Percentiles rank a stretch among this genome's conserved stretches.
phyloP scores from a whole-genome alignment of 1,284 basidiomycete genomes.

The Athelia psychrophila region DNA sequence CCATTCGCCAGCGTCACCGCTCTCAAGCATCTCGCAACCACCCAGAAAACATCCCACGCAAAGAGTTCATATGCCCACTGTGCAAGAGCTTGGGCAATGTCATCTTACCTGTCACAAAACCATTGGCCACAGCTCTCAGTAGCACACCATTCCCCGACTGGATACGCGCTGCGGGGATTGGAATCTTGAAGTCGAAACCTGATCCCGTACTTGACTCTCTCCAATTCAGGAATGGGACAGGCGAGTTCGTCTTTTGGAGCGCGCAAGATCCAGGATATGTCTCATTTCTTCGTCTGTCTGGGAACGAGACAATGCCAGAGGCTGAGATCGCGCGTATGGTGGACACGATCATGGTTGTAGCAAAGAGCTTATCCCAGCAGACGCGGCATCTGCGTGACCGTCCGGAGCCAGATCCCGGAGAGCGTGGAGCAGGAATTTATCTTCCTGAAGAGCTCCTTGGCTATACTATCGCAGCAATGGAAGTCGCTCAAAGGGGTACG shows the following conservation, averaged over 20 bases:
- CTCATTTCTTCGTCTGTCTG: slow-evolving; percentile 45
- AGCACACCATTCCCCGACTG: slow-evolving; percentile 70
- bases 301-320: slow-evolving; percentile 41
- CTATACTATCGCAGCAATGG: slow-evolving; percentile 83
- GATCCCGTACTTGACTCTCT: slow-evolving; percentile 66
- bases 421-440: slow-evolving; percentile 78
- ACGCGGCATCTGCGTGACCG: slow-evolving; percentile 73
- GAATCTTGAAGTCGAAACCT: slow-evolving; percentile 75
- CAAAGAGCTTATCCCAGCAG: slow-evolving; percentile 71
- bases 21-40: slow-evolving; percentile 92
- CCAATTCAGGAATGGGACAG: slow-evolving; percentile 74
- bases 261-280: slow-evolving; percentile 73
- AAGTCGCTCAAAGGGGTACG: slow-evolving; percentile 76
- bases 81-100: slow-evolving; percentile 98
- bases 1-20: slow-evolving; percentile 87
- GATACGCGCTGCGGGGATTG: slow-evolving; percentile 79
- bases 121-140: slow-evolving; percentile 46
- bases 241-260: slow-evolving; percentile 83
- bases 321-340: slow-evolving; percentile 72
- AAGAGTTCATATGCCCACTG: slow-evolving; percentile 97
- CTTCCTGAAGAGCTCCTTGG: slow-evolving; percentile 89
- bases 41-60: slow-evolving; percentile 88
- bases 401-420: slow-evolving; percentile 66
- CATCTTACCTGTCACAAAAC: slow-evolving; percentile 77
- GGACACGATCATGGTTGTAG: slow-evolving; percentile 70